A percentile compares a stretch with the other conserved stretches of the same genome.
Evolutionary conservation across 768 basidiomycete genomes (phyloP).

Genomic region (Baorangia bicolor): DNA sequence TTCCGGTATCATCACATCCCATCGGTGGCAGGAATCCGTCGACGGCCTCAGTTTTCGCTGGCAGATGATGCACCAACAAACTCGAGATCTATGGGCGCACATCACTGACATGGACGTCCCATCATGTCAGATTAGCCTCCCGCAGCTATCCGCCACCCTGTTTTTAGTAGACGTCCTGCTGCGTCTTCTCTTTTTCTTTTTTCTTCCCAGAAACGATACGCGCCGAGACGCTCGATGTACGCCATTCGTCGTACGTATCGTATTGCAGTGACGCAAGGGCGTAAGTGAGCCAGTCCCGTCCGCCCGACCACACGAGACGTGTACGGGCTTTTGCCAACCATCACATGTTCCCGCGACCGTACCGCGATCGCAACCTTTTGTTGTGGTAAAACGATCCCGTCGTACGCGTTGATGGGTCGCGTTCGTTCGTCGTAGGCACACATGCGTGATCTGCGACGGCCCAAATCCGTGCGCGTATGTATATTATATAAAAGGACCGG

Average conservation of each 20-base stretch:
- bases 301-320: conserved; percentile 1
- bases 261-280: conserved; percentile 2
- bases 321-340: conserved; percentile 9
- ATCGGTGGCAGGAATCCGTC: conserved; percentile 18
- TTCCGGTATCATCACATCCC: conserved; percentile 13
- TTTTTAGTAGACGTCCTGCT: conserved; percentile 19
- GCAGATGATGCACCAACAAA: conserved; percentile 27
- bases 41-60: conserved; percentile 12
- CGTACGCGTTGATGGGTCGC: conserved; percentile 6
- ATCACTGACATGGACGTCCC: conserved; percentile 8
- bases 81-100: conserved; percentile 15
- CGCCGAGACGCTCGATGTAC: conserved; percentile 11
- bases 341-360: conserved; percentile 25
- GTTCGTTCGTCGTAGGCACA: neutral
- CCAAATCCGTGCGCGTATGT: neutral
- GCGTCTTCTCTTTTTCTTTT: neutral
- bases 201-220: conserved; percentile 1
- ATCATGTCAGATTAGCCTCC: conserved; percentile 26
- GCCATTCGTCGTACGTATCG: neutral
- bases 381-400: conserved; percentile 14
- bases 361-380: conserved; percentile 24
- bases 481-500: conserved; percentile 12
- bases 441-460: conserved; percentile 7
- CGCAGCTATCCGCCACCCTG: conserved; percentile 6
- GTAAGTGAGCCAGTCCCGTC: conserved; percentile 3